Evolutionary conservation across 495 filamentous ascomycete genomes (phyloP).

Genomic region (Pseudoneurospora amorphoporcata): DNA sequence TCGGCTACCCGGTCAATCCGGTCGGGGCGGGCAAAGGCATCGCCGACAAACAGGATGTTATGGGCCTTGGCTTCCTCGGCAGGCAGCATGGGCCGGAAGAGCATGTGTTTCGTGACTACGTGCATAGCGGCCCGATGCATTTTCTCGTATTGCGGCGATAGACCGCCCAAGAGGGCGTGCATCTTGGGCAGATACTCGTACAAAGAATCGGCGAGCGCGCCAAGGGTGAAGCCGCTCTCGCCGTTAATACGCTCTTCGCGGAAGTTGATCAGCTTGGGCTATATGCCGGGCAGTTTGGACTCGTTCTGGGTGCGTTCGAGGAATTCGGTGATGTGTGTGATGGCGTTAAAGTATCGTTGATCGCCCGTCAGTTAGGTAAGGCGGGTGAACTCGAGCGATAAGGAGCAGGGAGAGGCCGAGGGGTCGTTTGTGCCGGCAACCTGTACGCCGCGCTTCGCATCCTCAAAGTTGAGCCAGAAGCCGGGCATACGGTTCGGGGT

Average conservation of each 20-base stretch:
- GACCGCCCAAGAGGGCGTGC: constrained; percentile 29
- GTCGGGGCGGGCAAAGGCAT: constrained; percentile 8
- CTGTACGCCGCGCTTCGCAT: constrained; percentile 68
- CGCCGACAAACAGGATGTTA: constrained; percentile 56
- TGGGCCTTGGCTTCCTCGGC: constrained; percentile 31
- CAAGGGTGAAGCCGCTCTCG: constrained; percentile 52
- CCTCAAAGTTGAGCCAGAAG: constrained; percentile 55
- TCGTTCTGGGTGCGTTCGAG: constrained; percentile 55
- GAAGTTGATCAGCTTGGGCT: constrained; percentile 29
- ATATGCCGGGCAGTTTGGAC: constrained; percentile 58
- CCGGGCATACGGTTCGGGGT: constrained; percentile 83
- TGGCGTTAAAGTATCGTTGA: constrained; percentile 71
- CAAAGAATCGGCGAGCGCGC: constrained; percentile 68
- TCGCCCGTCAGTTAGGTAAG: constrained; percentile 71
- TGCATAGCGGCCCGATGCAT: constrained; percentile 46
- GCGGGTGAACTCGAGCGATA: constrained; percentile 79
- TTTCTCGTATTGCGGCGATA: constrained; percentile 23
- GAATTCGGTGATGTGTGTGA: constrained; percentile 66
- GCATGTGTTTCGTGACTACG: constrained; percentile 48
- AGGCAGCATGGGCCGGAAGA: constrained; percentile 53
- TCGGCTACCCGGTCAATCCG: constrained; percentile 19
- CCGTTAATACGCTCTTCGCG: constrained; percentile 13
- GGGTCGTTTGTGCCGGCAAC: constrained; percentile 40
- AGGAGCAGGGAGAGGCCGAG: constrained; percentile 67
- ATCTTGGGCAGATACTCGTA: constrained; percentile 84